Base-by-base conservation (phyloP, 345 rosid species). In the Anastatica hierochuntica region DNA sequence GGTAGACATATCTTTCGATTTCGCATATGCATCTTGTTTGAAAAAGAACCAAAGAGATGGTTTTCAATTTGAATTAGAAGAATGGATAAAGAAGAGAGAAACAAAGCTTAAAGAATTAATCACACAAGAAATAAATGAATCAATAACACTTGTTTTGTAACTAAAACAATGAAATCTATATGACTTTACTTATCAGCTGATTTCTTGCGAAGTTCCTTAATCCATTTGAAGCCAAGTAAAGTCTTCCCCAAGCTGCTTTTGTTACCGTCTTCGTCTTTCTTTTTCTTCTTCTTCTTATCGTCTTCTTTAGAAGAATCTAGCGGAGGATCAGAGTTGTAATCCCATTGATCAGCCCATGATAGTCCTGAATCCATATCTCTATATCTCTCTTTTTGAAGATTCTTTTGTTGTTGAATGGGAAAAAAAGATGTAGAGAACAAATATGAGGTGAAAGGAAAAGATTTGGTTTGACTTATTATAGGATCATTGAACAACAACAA, bases 261-360 rank as follows among this genome's bases (percentile, higher is more conserved):
- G 68, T 20, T 63, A 26, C 41, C 54, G 24, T 46, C 56, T 20
- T 63, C 56, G 27, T 54, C 54, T 14, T 62, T 62, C 42, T 63
- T 63, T n/a, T 63, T 53, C 14, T 63, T 63, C 43, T 51, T 36
- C 19, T 29, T 39, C 41, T 54, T 63, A 5, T 54, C 55, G 2
- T 54, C 68, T 56, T 63, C 62, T 11, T 39, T 63, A 54, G 14
- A 19, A 34, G 59, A 34, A 52, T 52, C 43, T 8, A 55, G 62
- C 46, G 68, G 68, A 38, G 56, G 68, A 1, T 63, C 68, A 29
- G 68, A 53, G 61, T 63, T 63, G 48, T 63, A 63, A 14, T 63
- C 61, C 68, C 68, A 45, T 63, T 63, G 61, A 63, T 53, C 68
- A 46, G 68, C 68, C 68, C 68, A 63, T 8, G 68, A 54, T 29